phyloP scores from a whole-genome alignment of 1,284 basidiomycete genomes.

The Ganoderma meredithae region DNA sequence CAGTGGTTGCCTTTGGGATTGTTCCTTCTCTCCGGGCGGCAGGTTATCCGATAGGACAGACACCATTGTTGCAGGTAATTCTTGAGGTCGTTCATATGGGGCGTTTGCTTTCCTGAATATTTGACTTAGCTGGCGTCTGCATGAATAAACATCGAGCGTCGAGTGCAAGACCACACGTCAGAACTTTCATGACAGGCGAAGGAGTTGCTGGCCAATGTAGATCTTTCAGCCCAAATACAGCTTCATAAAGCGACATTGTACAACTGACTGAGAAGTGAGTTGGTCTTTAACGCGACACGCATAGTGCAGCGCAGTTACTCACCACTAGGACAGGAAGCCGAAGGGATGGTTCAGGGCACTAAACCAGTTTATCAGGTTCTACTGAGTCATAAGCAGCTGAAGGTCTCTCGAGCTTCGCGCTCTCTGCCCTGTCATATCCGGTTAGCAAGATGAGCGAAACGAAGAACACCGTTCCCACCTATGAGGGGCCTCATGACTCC shows the following conservation, averaged over 20 bases:
- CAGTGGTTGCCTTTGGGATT: no score
- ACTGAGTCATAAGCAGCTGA: conserved; percentile 6
- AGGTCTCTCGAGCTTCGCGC: conserved; percentile 21
- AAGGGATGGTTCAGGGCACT: conserved; percentile 21
- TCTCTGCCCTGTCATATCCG: conserved; percentile 28
- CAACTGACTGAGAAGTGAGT: neutral
- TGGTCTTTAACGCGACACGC: neutral
- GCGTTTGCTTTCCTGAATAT: no score
- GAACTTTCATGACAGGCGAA: neutral
- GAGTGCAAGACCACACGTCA: neutral
- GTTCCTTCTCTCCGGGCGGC: no score
- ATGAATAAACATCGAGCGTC: no score
- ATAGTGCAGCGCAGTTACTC: neutral
- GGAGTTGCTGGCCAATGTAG: neutral
- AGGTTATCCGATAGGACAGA: no score
- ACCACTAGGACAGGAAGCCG: conserved; percentile 14
- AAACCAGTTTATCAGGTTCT: conserved; percentile 27
- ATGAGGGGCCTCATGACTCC: conserved; percentile 13
- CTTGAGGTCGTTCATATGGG: no score
- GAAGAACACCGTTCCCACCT: neutral
- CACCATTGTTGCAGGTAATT: no score
- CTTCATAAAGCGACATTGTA: neutral
- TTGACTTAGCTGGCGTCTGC: no score
- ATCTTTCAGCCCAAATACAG: neutral
- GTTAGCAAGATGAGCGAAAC: conserved; percentile 9